Conservation (phyloP, 2,329 filamentous ascomycete species). For the Aspergillus puulaauensis region DNA sequence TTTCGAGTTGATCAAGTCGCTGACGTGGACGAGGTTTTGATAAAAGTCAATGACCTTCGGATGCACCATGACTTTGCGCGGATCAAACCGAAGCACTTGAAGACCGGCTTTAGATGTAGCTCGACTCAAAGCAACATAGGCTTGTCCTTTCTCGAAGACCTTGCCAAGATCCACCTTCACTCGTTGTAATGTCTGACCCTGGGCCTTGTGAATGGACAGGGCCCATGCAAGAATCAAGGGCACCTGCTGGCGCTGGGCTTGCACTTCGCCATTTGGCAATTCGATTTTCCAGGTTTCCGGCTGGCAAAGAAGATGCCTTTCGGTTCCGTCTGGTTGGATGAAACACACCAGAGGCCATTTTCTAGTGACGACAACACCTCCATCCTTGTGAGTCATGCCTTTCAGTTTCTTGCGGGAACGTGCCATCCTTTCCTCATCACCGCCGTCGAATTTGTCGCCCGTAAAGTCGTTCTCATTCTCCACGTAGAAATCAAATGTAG, state of each 20-base stretch:
- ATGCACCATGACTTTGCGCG: conserved; percentile 90
- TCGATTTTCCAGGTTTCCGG: conserved; percentile 96
- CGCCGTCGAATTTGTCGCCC: conserved; percentile 48
- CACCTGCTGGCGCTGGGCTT: conserved; percentile 78
- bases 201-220: conserved; percentile 95
- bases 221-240: conserved; percentile 96
- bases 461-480: conserved; percentile 58
- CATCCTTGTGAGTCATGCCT: conserved; percentile 49
- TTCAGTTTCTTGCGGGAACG: conserved; percentile 58
- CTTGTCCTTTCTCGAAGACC: conserved; percentile 96
- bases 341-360: conserved; percentile 86
- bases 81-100: conserved; percentile 85
- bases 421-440: conserved; percentile 42
- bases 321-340: conserved; percentile 72
- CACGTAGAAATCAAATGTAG: conserved; percentile 59
- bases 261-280: conserved; percentile 89
- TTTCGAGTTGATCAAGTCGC: conserved; percentile 46
- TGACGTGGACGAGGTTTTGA: conserved; percentile 72
- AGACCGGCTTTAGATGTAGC: conserved; percentile 84
- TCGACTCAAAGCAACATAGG: conserved; percentile 92
- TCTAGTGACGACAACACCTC: conserved; percentile 49
- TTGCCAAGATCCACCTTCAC: conserved; percentile 91
- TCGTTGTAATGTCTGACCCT: conserved; percentile 88
- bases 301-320: conserved; percentile 74
- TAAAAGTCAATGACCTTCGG: conserved; percentile 85